A percentile compares a stretch with the other conserved stretches of the same genome.
Evolutionary conservation across 2,329 filamentous ascomycete species (phyloP).

Genomic region (Exophiala mesophila): DNA sequence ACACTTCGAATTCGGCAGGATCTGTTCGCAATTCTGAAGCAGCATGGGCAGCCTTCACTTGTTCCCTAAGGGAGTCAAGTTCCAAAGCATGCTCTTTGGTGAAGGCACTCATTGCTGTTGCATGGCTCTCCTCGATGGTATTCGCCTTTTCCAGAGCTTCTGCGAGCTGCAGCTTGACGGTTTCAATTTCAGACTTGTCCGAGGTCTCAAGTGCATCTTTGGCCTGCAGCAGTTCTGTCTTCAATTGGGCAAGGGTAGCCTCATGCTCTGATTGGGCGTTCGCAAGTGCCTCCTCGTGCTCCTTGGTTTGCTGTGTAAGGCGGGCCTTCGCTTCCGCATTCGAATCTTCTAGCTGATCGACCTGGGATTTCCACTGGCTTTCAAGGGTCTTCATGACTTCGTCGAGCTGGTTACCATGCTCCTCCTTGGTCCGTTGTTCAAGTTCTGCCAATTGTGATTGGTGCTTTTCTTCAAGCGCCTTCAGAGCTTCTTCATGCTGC

Average conservation of each 20-base stretch:
- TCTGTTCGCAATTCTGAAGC: constrained; percentile 15
- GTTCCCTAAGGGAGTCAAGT: constrained; percentile 15
- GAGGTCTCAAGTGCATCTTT: constrained; percentile 9
- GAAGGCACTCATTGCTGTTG: constrained; percentile 11
- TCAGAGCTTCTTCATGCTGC: constrained; percentile 19
- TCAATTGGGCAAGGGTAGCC: constrained; percentile 8
- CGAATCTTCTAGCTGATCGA: constrained; percentile 17
- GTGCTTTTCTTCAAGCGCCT: constrained; percentile 15
- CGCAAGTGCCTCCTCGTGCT: constrained; percentile 13
- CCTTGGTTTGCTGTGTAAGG: constrained; percentile 10
- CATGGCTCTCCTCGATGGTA: constrained; percentile 10
- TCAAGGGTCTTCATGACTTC: constrained; percentile 25
- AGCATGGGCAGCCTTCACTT: constrained; percentile 12
- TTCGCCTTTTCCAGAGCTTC: constrained; percentile 13
- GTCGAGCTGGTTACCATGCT: constrained; percentile 21
- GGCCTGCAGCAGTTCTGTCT: constrained; percentile 12
- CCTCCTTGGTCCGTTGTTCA: constrained; percentile 16
- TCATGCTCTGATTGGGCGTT: constrained; percentile 13
- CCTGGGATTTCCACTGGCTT: constrained; percentile 21
- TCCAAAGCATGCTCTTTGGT: constrained; percentile 16
- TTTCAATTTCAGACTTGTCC: constrained; percentile 12
- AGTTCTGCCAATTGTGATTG: constrained; percentile 19
- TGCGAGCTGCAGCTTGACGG: constrained; percentile 15
- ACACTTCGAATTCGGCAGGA: constrained; percentile 14
- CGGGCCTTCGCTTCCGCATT: constrained; percentile 15